phyloP scores from a whole-genome alignment of 1,139 yeast species.

The Scheffersomyces titani region DNA sequence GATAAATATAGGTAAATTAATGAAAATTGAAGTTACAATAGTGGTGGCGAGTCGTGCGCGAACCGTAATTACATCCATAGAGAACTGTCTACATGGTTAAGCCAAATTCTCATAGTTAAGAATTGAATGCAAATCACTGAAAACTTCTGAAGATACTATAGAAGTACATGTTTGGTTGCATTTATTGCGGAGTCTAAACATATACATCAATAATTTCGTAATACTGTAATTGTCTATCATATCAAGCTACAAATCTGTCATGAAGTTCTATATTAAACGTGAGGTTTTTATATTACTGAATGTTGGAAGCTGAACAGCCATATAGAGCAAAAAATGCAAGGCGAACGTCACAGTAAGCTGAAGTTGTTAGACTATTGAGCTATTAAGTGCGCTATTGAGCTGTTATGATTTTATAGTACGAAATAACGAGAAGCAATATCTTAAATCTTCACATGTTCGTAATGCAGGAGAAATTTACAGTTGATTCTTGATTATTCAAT shows the following conservation, averaged over 20 bases:
- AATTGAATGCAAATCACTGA: background rate
- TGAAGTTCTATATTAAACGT: background rate
- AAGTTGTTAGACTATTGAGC: background rate
- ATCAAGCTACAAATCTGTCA: background rate
- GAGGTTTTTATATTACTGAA: background rate
- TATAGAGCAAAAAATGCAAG: background rate
- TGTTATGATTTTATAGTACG: background rate
- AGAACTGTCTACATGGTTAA: background rate
- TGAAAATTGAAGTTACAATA: background rate
- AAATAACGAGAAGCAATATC: background rate
- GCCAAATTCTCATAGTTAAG: background rate
- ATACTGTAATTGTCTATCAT: no score
- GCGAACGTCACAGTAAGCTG: background rate
- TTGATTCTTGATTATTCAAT: slow-evolving; percentile 44
- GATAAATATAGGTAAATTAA: background rate
- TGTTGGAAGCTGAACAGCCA: background rate
- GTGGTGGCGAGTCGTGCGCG: background rate
- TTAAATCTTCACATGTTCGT: background rate
- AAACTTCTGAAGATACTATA: background rate
- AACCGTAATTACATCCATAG: background rate
- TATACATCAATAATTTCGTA: background rate
- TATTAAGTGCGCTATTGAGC: background rate
- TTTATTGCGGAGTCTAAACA: no score
- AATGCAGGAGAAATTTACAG: background rate
- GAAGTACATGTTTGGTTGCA: background rate